Base-by-base conservation (phyloP, 192 early-diverging fungal genomes). In the Tieghemiomyces parasiticus region DNA sequence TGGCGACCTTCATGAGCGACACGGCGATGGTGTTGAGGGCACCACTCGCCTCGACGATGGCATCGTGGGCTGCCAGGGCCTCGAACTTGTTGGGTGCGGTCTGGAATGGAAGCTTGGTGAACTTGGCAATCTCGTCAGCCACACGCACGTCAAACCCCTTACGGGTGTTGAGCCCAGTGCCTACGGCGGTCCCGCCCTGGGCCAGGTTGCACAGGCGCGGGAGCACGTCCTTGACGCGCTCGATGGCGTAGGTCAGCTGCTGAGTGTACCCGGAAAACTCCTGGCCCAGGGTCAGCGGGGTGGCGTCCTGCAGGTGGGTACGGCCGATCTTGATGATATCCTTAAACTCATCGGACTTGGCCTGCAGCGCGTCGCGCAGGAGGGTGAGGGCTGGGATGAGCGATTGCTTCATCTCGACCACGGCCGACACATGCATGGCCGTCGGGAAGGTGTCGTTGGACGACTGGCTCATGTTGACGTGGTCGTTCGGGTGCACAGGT, bases 31-130 rank as follows among this genome's bases (percentile, higher is more conserved):
- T 89, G 81, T 99, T 99, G 55, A 99, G 78, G 12, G 90, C 87
- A 38, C 96, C 96, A 58, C 82, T 84, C 22, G 91, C 89, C 78
- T 97, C 93, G 47, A 99, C 94, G 65, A 97, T 82, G 58, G 96
- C 91, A 71, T 99, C 96, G 70, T 99, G 96, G 35, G 93, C 88
- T 32, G 94, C 96, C 55, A 99, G 85, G 20, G 96, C 93, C 74
- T 99, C 96, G 61, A 99, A 99, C 82, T 99, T 99, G 83, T 99
- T 99, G 58, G 94, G 92, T 19, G 96, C 96, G 35, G 94, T 89
- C 63, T 79, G 73, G 81, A 99, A 99, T 44, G 86, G 84, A 58
- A 90, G 76, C 50, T 88, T 88, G 29, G 96, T 95, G 65, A 87
- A 82, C 55, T 79, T 66, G 30, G 94, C 75, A 65, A 99, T 93